Percentiles rank a stretch among this genome's conserved stretches.
Evolutionary conservation across 129 eudicot genomes (phyloP).

Genomic region (Ambrosia trifida): DNA sequence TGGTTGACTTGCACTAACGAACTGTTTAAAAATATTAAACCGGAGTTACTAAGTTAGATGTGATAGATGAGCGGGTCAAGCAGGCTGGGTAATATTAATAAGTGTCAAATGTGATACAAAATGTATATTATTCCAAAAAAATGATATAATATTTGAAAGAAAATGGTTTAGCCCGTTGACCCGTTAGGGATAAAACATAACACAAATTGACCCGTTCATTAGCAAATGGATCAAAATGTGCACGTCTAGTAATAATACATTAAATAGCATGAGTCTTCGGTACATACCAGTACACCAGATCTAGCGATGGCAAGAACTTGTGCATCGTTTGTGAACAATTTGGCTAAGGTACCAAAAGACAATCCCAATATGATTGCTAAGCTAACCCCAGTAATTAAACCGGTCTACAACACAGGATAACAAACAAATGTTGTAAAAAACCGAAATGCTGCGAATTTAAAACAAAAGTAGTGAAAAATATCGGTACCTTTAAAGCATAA

Average conservation of each 20-base stretch:
- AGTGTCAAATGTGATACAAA: not conserved
- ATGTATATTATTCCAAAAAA: not conserved
- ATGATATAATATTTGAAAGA: not conserved
- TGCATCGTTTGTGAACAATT: conserved; percentile 53
- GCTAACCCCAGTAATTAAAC: conserved; percentile 55
- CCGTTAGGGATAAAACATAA: conserved; percentile 1
- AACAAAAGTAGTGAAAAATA: not conserved
- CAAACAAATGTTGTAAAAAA: conserved; percentile 4
- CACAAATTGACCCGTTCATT: not conserved
- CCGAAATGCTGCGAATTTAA: not conserved
- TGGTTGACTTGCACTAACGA: conserved; percentile 71
- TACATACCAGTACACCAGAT: conserved; percentile 60
- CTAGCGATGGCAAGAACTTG: conserved; percentile 54
- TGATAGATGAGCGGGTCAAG: conserved; percentile 1
- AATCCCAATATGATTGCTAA: conserved; percentile 59
- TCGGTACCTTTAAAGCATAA: conserved; percentile 48
- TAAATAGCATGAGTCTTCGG: not conserved
- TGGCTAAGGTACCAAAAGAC: conserved; percentile 59
- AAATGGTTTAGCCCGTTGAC: not conserved
- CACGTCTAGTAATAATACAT: not conserved
- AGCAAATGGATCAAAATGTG: not conserved
- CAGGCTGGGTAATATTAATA: not conserved
- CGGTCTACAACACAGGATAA: conserved; percentile 41
- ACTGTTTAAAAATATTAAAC: conserved; percentile 27
- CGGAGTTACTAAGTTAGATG: not conserved